Conservation (phyloP, 768 basidiomycete genomes). For the Paxillus rubicundulus region DNA sequence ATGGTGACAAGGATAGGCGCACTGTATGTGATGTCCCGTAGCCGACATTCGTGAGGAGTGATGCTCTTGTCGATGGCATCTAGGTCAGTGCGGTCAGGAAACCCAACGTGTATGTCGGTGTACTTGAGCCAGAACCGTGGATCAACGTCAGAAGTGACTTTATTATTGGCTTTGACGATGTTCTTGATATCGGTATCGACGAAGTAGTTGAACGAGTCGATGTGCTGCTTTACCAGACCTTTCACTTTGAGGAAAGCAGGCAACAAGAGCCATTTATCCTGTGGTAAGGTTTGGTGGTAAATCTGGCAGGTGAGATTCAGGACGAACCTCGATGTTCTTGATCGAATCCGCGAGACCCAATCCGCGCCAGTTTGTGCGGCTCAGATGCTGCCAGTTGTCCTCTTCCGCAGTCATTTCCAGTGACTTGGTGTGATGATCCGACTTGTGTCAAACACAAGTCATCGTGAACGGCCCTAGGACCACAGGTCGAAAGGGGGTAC, state of each 20-base stretch:
- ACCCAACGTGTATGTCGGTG: constrained; percentile 90
- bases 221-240: constrained; percentile 98
- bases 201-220: constrained; percentile 99
- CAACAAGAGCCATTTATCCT: constrained; percentile 99
- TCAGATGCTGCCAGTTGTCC: constrained; percentile 59
- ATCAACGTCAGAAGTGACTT: constrained; percentile 94
- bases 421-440: too few relatives aligned
- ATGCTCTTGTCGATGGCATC: constrained; percentile 76
- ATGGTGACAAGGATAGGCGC: constrained; percentile 93
- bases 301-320: not conserved
- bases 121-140: constrained; percentile 97
- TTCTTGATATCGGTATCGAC: constrained; percentile 97
- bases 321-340: constrained; percentile 80
- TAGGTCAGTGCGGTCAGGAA: constrained; percentile 85
- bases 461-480: too few relatives aligned
- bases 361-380: constrained; percentile 65
- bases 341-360: constrained; percentile 85
- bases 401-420: constrained; percentile 25
- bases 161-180: constrained; percentile 90
- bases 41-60: constrained; percentile 95
- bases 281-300: constrained; percentile 4
- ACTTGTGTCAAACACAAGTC: too few relatives aligned
- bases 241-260: constrained; percentile 98
- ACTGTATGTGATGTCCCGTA: constrained; percentile 92
- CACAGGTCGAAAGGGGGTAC: too few relatives aligned